Percentiles rank a stretch among this genome's conserved stretches.
Evolutionary conservation across 2,329 filamentous ascomycete genomes (phyloP).

Genomic region (Ceratocystis harringtonii): DNA sequence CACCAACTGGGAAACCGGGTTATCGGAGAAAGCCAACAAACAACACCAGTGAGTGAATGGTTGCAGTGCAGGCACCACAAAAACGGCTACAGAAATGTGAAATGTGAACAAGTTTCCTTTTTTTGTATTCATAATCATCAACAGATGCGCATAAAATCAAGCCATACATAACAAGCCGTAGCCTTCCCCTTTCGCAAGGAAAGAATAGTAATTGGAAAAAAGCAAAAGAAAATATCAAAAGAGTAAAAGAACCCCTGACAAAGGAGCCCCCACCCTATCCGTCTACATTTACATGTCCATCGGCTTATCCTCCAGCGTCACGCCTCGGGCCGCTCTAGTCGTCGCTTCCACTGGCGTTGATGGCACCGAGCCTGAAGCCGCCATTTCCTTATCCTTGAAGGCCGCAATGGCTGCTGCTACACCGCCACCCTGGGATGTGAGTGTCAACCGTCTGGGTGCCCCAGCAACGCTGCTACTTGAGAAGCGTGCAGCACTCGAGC

Average conservation of each 20-base stretch:
- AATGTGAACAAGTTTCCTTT: neutral
- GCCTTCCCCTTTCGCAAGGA: neutral
- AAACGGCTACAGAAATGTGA: neutral
- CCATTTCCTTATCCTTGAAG: slow-evolving; percentile 16
- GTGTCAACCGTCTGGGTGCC: slow-evolving; percentile 27
- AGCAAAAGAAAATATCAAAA: slow-evolving; percentile 12
- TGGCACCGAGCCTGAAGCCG: neutral
- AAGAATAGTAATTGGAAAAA: slow-evolving; percentile 14
- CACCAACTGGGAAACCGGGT: too few relatives aligned
- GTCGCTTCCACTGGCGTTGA: neutral
- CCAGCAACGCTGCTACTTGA: slow-evolving; percentile 31
- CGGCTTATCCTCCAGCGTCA: slow-evolving; percentile 37
- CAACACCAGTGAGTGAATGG: too few relatives aligned
- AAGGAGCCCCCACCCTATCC: neutral
- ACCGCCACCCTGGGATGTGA: slow-evolving; percentile 20
- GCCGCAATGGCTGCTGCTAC: slow-evolving; percentile 18
- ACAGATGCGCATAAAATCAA: slow-evolving; percentile 7
- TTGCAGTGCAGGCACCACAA: too few relatives aligned
- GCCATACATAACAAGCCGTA: neutral
- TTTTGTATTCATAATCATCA: slow-evolving; percentile 7
- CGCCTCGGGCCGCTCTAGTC: slow-evolving; percentile 24
- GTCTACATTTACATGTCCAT: slow-evolving; percentile 33
- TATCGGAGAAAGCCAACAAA: too few relatives aligned
- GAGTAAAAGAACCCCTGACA: slow-evolving; percentile 26
- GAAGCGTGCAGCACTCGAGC: slow-evolving; percentile 34